Evolutionary conservation across 352 stramenopile species (phyloP).

Genomic region (Globisporangium iwayamae): DNA sequence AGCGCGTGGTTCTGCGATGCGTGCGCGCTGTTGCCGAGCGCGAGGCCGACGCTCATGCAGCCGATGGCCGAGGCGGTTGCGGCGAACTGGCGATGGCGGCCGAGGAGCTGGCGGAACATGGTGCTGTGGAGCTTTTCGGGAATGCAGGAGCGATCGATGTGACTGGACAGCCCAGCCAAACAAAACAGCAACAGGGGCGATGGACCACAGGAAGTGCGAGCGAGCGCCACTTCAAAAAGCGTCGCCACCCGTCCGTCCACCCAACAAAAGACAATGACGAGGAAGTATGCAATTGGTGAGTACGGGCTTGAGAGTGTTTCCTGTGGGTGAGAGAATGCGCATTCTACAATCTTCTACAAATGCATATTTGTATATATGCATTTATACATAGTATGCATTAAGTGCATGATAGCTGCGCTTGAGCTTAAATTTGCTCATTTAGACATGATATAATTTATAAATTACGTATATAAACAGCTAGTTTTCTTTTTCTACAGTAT

Average conservation of each 20-base stretch:
- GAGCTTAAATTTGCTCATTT: no score
- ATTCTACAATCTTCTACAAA: neutral
- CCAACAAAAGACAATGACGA: neutral
- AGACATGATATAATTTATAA: no score
- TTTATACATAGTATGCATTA: no score
- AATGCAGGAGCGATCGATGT: constrained; percentile 8
- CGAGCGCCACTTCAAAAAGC: constrained; percentile 15
- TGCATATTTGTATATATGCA: no score
- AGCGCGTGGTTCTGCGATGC: constrained; percentile 31
- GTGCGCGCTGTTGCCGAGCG: constrained; percentile 30
- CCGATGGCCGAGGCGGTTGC: constrained; percentile 46
- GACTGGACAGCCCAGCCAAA: neutral
- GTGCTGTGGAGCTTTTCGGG: constrained; percentile 7
- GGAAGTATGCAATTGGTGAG: neutral
- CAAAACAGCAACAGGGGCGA: neutral
- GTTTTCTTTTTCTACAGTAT: no score
- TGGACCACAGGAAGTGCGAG: neutral
- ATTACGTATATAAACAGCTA: no score
- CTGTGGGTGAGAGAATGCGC: neutral
- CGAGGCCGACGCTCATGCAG: constrained; percentile 37
- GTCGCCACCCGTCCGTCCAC: neutral
- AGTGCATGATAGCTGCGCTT: no score
- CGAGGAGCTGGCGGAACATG: constrained; percentile 75
- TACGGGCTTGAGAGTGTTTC: neutral
- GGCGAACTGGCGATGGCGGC: constrained; percentile 45